Evolutionary conservation across 305 asterid genomes (phyloP).

Genomic region (Nicotiana rustica): DNA sequence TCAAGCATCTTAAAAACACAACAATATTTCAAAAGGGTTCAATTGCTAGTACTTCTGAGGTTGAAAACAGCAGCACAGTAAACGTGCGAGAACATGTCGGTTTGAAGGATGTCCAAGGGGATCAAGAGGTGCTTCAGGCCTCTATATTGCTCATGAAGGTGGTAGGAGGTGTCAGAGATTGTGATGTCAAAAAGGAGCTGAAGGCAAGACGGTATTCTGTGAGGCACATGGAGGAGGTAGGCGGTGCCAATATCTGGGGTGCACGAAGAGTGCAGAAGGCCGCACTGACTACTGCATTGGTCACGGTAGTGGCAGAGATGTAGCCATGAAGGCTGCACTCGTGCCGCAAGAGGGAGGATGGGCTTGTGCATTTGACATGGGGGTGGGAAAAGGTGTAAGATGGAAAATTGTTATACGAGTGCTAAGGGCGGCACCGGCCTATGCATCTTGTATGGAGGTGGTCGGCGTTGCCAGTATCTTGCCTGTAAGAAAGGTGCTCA

Average conservation of each 20-base stretch:
- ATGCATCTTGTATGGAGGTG: slow-evolving; percentile 83
- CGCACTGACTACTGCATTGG: slow-evolving; percentile 67
- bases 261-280: slow-evolving; percentile 79
- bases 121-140: slow-evolving; percentile 78
- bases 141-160: slow-evolving; percentile 76
- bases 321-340: slow-evolving; percentile 56
- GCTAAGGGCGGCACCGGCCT: slow-evolving; percentile 71
- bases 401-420: slow-evolving; percentile 62
- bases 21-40: slow-evolving; percentile 34
- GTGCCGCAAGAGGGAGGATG: slow-evolving; percentile 72
- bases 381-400: slow-evolving; percentile 72
- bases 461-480: slow-evolving; percentile 67
- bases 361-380: slow-evolving; percentile 79
- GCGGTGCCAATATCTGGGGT: slow-evolving; percentile 70
- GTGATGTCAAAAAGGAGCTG: slow-evolving; percentile 76
- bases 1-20: slow-evolving; percentile 36
- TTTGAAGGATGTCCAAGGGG: slow-evolving; percentile 68
- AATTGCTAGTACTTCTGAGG: slow-evolving; percentile 37
- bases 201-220: slow-evolving; percentile 66
- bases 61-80: slow-evolving; percentile 43
- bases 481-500: slow-evolving; percentile 72
- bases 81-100: slow-evolving; percentile 50
- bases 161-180: slow-evolving; percentile 82
- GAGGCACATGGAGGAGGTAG: slow-evolving; percentile 77
- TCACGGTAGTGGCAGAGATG: slow-evolving; percentile 78